A percentile compares a stretch with the other conserved stretches of the same genome.
Evolutionary conservation across 768 basidiomycete species (phyloP).

Genomic region (Boletus bicolor): DNA sequence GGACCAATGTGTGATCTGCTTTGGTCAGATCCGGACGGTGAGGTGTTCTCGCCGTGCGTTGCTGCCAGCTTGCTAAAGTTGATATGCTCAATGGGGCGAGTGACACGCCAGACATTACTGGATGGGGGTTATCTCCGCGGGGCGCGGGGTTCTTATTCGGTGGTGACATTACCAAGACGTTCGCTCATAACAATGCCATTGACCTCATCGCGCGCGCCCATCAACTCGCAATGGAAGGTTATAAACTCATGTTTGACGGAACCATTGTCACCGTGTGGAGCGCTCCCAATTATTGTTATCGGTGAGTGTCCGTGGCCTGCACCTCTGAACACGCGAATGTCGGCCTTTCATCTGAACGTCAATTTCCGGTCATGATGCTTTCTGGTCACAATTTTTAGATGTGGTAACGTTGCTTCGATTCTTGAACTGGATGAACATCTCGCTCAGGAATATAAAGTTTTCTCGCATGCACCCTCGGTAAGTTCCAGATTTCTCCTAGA

Average conservation of each 20-base stretch:
- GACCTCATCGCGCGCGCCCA: conserved; percentile 96
- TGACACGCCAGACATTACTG: conserved; percentile 64
- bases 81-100: conserved; percentile 20
- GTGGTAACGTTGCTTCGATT: conserved; percentile 95
- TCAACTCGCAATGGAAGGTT: conserved; percentile 97
- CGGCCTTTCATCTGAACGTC: conserved; percentile 14
- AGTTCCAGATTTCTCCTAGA: conserved; percentile 28
- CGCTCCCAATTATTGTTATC: conserved; percentile 97
- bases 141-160: conserved; percentile 97
- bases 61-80: conserved; percentile 13
- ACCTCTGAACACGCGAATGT: conserved; percentile 14
- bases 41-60: conserved; percentile 12
- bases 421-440: conserved; percentile 92
- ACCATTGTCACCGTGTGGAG: conserved; percentile 98
- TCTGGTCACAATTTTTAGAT: conserved; percentile 45
- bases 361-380: conserved; percentile 24
- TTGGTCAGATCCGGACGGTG: conserved; percentile 99
- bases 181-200: conserved; percentile 88
- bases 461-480: conserved; percentile 85
- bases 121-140: conserved; percentile 97
- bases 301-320: conserved; percentile 49
- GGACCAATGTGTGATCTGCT: conserved; percentile 98
- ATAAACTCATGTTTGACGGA: conserved; percentile 94
- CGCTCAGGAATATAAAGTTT: conserved; percentile 94
- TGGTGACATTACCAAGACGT: conserved; percentile 83